Percentiles rank a stretch among this genome's conserved stretches.
Evolutionary conservation across 352 stramenopile genomes (phyloP).

Genomic region (Globisporangium cylindrosporum): DNA sequence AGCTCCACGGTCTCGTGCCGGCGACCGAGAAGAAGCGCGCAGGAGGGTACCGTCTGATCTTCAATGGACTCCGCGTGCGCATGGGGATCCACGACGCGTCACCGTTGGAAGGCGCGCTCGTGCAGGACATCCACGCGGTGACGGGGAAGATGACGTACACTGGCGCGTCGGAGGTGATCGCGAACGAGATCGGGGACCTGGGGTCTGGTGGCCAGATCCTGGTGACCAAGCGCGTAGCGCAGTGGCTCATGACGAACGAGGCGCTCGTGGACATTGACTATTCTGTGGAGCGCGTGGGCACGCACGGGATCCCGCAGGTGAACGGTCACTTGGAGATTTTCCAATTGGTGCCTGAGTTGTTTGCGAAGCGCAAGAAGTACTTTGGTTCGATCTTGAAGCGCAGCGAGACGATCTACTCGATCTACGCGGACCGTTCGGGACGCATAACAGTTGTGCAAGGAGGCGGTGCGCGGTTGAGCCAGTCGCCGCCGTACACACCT

Average conservation of each 20-base stretch:
- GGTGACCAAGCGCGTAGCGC: constrained; percentile 53
- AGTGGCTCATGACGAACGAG: constrained; percentile 43
- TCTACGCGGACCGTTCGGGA: constrained; percentile 2
- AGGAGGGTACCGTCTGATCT: constrained; percentile 39
- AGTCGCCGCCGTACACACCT: not conserved
- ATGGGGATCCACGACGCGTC: constrained; percentile 77
- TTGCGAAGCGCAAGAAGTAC: constrained; percentile 18
- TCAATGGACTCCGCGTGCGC: constrained; percentile 62
- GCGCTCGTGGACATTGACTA: constrained; percentile 19
- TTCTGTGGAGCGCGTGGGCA: constrained; percentile 27
- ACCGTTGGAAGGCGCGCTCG: constrained; percentile 44
- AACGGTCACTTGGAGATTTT: constrained; percentile 40
- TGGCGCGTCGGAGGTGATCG: constrained; percentile 63
- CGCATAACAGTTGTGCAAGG: not conserved
- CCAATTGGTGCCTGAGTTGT: constrained; percentile 33
- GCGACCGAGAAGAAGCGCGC: constrained; percentile 53
- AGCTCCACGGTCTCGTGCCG: constrained; percentile 46
- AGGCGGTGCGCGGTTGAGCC: not conserved
- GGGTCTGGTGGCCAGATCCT: constrained; percentile 72
- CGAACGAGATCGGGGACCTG: constrained; percentile 57
- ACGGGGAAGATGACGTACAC: constrained; percentile 69
- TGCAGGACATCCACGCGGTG: constrained; percentile 57
- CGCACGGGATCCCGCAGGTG: constrained; percentile 39
- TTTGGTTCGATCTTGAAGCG: constrained; percentile 20
- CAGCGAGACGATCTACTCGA: constrained; percentile 15